Evolutionary conservation across 495 filamentous ascomycete species (phyloP), one percentile per base, ranked within the genome.

Genomic region (Hypoxylon crocopeplum): DNA sequence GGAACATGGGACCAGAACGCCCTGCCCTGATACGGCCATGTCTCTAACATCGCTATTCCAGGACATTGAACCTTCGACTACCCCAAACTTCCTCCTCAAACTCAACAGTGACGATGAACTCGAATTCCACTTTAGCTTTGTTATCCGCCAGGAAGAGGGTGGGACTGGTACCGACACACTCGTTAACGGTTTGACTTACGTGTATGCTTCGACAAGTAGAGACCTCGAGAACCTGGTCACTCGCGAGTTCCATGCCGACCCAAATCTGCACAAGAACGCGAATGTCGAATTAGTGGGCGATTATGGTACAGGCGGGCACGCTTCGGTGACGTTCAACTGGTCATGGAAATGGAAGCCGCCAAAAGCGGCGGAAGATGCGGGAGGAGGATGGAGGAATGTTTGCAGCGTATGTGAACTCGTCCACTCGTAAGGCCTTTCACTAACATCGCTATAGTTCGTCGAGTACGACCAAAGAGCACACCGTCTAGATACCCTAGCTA

Each of bases 261-360:
- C 95, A 0, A 98, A 98, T 70, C 77, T 98, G 22, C 94, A 98
- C 77, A 97, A 96, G 69, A 97, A 98, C 63, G 84, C 92, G 19
- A 97, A 97, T 72, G 94, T 98, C 10, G 89, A 93, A 55, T 77
- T 98, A 11, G 86, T 98, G 6, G 94, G 94, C 0, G 91, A 94
- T 69, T 97, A 84, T 71, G 80, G 85, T 0, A 98, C 94, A 1
- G 86, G 82, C 7, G 91, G 92, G 13, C 88, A 80, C 56, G 76
- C 86, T 8, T 92, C 91, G 3, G 89, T 97, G 41, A 88, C 93
- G 19, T 97, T 97, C 69, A 87, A 94, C 24, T 98, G 93, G 91
- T 86, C 86, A 15, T 98, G 94, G 94, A 91, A 84, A 77, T 98
- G 94, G 94, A 90, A 89, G 62, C 92, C 94, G 11, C 94, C 94